Evolutionary conservation across 2,329 filamentous ascomycete species (phyloP).

Genomic region (Fusarium papillatum): DNA sequence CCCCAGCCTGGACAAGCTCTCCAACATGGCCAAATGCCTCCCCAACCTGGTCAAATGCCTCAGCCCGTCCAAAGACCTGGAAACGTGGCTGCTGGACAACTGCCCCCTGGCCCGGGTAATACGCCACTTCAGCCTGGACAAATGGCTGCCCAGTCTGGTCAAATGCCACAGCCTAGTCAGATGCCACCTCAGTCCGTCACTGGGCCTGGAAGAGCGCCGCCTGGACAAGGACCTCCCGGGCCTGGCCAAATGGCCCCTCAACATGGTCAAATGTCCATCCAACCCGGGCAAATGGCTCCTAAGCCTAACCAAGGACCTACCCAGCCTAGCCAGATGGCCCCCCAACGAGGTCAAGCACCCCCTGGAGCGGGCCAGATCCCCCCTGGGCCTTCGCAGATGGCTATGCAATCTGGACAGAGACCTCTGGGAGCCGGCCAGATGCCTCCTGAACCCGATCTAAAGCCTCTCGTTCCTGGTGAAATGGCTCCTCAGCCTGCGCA

Average conservation of each 20-base stretch:
- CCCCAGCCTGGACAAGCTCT: slow-evolving; percentile 11
- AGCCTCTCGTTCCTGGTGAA: slow-evolving; percentile 6
- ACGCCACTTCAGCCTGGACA: slow-evolving; percentile 8
- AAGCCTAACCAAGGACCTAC: not conserved
- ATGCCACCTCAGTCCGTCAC: not conserved
- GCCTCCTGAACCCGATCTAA: not conserved
- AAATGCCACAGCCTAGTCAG: not conserved
- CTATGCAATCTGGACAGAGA: not conserved
- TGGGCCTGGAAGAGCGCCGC: not conserved
- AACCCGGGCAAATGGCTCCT: slow-evolving; percentile 8
- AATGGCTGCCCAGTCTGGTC: not conserved
- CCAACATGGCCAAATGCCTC: not conserved
- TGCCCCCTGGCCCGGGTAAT: not conserved
- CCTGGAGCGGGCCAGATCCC: not conserved
- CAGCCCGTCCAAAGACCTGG: not conserved
- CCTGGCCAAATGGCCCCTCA: not conserved
- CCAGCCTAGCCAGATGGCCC: not conserved
- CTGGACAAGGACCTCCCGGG: not conserved
- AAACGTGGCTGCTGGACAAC: not conserved
- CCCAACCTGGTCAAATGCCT: not conserved
- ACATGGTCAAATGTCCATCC: not conserved
- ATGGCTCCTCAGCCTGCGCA: slow-evolving; percentile 10
- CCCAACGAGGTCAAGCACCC: slow-evolving; percentile 3
- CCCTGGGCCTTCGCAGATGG: not conserved
- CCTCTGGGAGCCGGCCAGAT: not conserved